Base-by-base conservation (phyloP, 768 basidiomycete species). In the Leccinum subtestaceum region DNA sequence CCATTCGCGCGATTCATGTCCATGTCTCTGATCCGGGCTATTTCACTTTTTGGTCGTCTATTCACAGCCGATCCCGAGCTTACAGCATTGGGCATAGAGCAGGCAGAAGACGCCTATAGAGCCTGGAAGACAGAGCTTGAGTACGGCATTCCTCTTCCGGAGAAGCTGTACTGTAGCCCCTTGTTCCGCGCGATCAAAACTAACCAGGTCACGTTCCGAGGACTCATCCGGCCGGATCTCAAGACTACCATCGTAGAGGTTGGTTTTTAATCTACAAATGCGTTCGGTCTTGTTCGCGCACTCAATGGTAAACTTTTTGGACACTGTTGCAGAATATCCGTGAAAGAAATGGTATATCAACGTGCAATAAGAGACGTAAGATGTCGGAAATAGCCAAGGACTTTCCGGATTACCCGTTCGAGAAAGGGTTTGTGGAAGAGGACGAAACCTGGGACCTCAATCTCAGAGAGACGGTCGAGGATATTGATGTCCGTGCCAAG, bases 281-380 rank as follows among this genome's bases (percentile, higher is more conserved):
- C 7, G 6, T 38, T 38, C 15, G 36, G 15, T 38, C 36, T 38
- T 36, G 34, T 36, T 36, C 34, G 13, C 13, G 34, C 13, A 36
- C 13, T 38, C 36, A 38, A 36, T 36, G 13, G 13, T 13, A 38
- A 17, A 38, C 10, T 43, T 36, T 3, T 4, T 34, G 43, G 2
- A 10, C 15, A 10, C 27, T 11, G 46, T 1, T 31, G 5, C 31
- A 91, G 90, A 80, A 86, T 59, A 80, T 83, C 49, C 82, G 89
- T 27, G 90, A 91, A 68, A 78, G 78, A 59, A 81, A 84, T 58
- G 84, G 88, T 0, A 78, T 82, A 1, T 87, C 90, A 59, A 89
- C 88, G 0, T 90, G 88, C 64, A 89, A 91, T 70, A 80, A 81
- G 62, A 81, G 89, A 17, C 75, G 76, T 15, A 75, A 77, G 2